Conservation (phyloP, 129 eudicot genomes). For the Pulicaria dysenterica region DNA sequence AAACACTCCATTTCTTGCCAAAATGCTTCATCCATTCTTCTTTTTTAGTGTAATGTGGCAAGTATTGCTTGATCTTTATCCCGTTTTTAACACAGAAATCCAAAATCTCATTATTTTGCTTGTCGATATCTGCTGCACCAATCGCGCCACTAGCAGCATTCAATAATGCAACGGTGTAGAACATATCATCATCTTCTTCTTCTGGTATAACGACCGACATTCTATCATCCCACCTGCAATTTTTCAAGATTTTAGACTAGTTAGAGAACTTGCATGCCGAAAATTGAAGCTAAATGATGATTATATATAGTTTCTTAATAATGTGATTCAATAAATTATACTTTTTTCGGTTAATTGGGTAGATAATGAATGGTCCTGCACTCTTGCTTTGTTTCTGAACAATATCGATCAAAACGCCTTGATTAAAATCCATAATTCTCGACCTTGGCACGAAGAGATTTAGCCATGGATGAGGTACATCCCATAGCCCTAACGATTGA, state of each 20-base stretch:
- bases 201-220: slow-evolving; percentile 41
- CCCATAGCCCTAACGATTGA: slow-evolving; percentile 39
- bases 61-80: slow-evolving; percentile 37
- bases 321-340: slow-evolving; percentile 22
- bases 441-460: slow-evolving; percentile 50
- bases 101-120: slow-evolving; percentile 35
- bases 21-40: slow-evolving; percentile 46
- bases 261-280: slow-evolving; percentile 2
- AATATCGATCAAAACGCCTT: slow-evolving; percentile 44
- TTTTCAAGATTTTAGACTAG: not conserved
- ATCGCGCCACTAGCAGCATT: not conserved
- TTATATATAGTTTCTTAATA: not conserved
- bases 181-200: slow-evolving; percentile 32
- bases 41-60: slow-evolving; percentile 39
- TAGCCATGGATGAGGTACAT: slow-evolving; percentile 55
- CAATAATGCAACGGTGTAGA: slow-evolving; percentile 37
- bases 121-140: slow-evolving; percentile 17
- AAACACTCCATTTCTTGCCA: slow-evolving; percentile 39
- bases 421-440: slow-evolving; percentile 41
- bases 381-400: slow-evolving; percentile 35
- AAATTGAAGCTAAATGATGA: not conserved
- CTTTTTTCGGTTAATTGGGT: slow-evolving; percentile 45
- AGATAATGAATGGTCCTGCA: slow-evolving; percentile 45
- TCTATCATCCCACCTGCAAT: slow-evolving; percentile 44
- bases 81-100: slow-evolving; percentile 28